A percentile compares a stretch with the other conserved stretches of the same genome.
Evolutionary conservation across 257 asterid species (phyloP).

Genomic region (Solanum gracilifrons): DNA sequence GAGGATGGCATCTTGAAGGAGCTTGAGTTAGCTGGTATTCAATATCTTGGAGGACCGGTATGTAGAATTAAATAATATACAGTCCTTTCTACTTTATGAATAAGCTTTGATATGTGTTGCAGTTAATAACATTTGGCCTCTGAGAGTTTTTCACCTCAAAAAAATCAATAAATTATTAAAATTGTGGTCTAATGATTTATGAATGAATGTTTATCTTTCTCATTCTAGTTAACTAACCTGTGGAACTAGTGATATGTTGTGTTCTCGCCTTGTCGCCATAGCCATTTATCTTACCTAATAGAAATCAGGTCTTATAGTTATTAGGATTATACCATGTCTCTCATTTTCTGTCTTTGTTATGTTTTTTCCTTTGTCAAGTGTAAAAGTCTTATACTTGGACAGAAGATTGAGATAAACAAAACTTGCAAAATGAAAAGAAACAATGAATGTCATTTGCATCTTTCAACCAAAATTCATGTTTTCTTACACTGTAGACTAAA

Average conservation of each 20-base stretch:
- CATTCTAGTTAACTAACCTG: not conserved
- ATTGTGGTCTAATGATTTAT: not conserved
- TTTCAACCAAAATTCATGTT: not conserved
- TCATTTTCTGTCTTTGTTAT: not conserved
- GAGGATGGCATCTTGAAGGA: slow-evolving; percentile 96
- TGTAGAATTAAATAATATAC: not conserved
- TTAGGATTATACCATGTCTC: not conserved
- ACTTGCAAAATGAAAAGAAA: not conserved
- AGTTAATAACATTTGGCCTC: not conserved
- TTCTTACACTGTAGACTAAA: not conserved
- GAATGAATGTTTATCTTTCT: not conserved
- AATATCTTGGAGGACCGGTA: slow-evolving; percentile 93
- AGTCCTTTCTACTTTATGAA: not conserved
- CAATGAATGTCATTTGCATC: not conserved
- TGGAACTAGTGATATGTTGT: not conserved
- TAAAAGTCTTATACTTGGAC: not conserved
- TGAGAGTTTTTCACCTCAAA: not conserved
- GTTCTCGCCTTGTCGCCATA: not conserved
- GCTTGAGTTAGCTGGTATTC: slow-evolving; percentile 83
- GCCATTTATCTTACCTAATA: not conserved
- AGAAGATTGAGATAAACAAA: not conserved
- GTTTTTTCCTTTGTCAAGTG: not conserved
- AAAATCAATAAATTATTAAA: not conserved
- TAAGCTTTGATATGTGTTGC: not conserved
- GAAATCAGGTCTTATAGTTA: too few relatives aligned